These are phyloP conservation scores for Spathaspora boniae DNA, from an alignment of 805 yeast genomes.

Conservation along the genomic window DNA sequence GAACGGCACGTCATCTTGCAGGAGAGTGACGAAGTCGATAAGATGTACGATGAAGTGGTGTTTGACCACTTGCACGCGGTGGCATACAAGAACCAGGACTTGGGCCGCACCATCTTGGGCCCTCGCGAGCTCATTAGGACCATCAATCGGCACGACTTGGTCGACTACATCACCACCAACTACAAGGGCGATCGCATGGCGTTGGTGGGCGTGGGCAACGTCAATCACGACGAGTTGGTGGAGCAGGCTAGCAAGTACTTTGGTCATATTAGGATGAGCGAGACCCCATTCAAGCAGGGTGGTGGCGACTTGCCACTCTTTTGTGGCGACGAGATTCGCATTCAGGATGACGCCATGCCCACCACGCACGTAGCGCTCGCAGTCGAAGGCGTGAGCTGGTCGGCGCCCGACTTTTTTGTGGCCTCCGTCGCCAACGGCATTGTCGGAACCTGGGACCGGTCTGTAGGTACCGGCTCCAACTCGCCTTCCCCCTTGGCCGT, in stretches of 20 bases:
- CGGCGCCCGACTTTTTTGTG: constrained; percentile 89
- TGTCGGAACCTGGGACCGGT: constrained; percentile 96
- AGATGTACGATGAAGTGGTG: constrained; percentile 97
- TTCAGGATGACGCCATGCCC: constrained; percentile 79
- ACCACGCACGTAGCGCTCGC: constrained; percentile 90
- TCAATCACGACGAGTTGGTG: constrained; percentile 82
- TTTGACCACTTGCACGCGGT: constrained; percentile 95
- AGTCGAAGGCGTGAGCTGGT: constrained; percentile 98
- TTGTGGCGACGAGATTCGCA: constrained; percentile 79
- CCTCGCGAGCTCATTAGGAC: constrained; percentile 86
- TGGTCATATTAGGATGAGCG: constrained; percentile 59
- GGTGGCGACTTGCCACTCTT: constrained; percentile 76
- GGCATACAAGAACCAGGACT: constrained; percentile 83
- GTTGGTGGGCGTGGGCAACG: constrained; percentile 93
- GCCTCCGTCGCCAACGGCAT: constrained; percentile 96
- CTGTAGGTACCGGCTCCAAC: constrained; percentile 77
- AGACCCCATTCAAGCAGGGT: constrained; percentile 69
- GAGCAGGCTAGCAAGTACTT: constrained; percentile 71
- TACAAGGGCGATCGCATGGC: constrained; percentile 98
- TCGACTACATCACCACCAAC: constrained; percentile 75
- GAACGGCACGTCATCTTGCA: constrained; percentile 95
- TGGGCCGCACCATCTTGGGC: constrained; percentile 95
- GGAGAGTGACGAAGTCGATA: constrained; percentile 96
- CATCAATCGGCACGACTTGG: constrained; percentile 72
- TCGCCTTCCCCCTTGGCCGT: constrained; percentile 84